Evolutionary conservation across 176 grass and related monocot genomes (phyloP), one percentile per base, ranked within the genome.

Genomic region (Oropetium thomaeum): DNA sequence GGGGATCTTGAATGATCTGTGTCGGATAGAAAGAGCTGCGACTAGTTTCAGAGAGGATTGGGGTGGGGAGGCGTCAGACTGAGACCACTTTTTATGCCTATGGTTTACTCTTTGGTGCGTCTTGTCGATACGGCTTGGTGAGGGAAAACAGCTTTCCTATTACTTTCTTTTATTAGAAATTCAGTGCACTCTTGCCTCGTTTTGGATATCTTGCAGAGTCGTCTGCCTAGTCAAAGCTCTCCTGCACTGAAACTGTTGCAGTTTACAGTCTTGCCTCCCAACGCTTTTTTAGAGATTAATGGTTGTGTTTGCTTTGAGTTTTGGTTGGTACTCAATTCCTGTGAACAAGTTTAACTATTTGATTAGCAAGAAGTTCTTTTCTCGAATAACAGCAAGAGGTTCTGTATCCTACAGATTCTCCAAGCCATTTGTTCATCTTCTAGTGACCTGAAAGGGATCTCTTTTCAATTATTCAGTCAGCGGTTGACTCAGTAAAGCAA

Each of bases 1-100:
- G 20, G 71, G 80, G 74, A 83, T 87, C 80, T 53, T 44, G 39
- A 29, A 63, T n/a, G 26, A 51, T 7, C 68, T 41, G 12, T 63
- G 12, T 32, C 58, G 60, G 83, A 55, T 84, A 15, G 58, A 48
- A 37, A 35, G 64, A 32, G 11, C 30, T 13, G 73, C 23, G 62
- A 15, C 11, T 35, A 0, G 47, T 73, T 82, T 72, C 17, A 6
- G 49, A 16, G 34, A 45, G 32, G 35, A 72, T 61, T 54, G 11
- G 49, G 39, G 13, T 17, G 7, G 14, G 15, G 43, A 26, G 41
- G 43, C 26, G 48, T 64, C 25, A 43, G 61, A 59, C n/a, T n/a
- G 19, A 61, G 31, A 60, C 1, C 22, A 52, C 13, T 47, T 27
- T 42, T 44, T 64, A 10, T 25, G 12, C 44, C 10, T 1, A 5